These are phyloP conservation scores for Hepatocystis sp. DNA, from an alignment of 169 alveolate species.

Conservation along the genomic window DNA sequence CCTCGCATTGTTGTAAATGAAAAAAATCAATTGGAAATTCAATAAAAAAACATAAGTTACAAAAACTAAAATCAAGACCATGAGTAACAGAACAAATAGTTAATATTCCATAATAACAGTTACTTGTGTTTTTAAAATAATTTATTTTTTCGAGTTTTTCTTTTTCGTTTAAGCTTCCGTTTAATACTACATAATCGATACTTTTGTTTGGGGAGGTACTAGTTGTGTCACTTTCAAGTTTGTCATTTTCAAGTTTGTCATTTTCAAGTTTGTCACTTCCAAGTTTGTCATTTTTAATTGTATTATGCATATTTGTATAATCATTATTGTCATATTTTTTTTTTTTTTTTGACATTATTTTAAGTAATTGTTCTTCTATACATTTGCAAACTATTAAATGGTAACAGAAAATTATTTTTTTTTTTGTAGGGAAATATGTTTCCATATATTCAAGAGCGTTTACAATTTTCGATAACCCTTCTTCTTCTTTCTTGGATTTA, in stretches of 20 bases:
- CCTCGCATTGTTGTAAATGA: conserved; percentile 69
- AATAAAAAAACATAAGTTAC: conserved; percentile 41
- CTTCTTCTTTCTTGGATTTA: conserved; percentile 38
- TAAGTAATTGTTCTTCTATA: conserved; percentile 37
- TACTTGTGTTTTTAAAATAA: conserved; percentile 11
- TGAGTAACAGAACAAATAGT: conserved; percentile 52
- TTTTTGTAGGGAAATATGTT: conserved; percentile 23
- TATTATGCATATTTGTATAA: too few species aligned
- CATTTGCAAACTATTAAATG: conserved; percentile 35
- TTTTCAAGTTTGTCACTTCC: too few species aligned
- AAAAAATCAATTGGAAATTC: conserved; percentile 55
- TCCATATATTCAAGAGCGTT: conserved; percentile 29
- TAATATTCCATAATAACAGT: conserved; percentile 47
- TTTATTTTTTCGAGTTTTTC: conserved; percentile 49
- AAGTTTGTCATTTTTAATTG: too few species aligned
- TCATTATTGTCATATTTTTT: too few species aligned
- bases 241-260: too few species aligned
- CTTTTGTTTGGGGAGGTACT: too few species aligned
- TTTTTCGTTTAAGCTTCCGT: conserved; percentile 28
- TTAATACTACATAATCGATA: conserved; percentile 34
- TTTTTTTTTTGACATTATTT: conserved; percentile 47
- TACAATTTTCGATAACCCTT: conserved; percentile 35
- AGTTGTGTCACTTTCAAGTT: too few species aligned
- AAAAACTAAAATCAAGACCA: conserved; percentile 60
- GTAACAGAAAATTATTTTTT: conserved; percentile 62